Base-by-base conservation (phyloP, 2,329 filamentous ascomycete genomes). In the Alternaria sp. region DNA sequence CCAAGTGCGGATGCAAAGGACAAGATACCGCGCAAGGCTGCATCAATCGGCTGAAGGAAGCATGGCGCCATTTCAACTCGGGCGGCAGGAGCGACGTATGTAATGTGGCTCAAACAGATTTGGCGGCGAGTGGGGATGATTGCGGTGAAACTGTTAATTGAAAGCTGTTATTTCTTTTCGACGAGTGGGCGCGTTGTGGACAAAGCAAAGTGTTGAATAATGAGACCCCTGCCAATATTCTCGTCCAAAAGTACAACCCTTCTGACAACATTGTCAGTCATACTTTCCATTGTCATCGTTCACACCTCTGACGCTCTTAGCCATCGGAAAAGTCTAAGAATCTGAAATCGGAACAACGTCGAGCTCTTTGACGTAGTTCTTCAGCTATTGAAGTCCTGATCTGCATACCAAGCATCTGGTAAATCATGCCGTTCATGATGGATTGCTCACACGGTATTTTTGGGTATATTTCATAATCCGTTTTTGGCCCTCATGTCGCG, bases 131-230 rank as follows among this genome's bases (percentile, higher is more conserved):
- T 48, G 44, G 44, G 23, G 31, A 24, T 21, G n/a, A n/a, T 2
- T 36, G 31, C 31, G 23, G 36, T 26, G 29, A 7, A 48, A 36
- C 17, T 7, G 8, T 33, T 33, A 13, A 33, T 36, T 48, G 31
- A 36, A 34, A 34, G 44, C 29, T 29, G 33, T 39, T 29, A 17
- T 39, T 50, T 36, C 14, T 50, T 50, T 26, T 50, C 24, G 10
- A 50, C 14, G 24, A 28, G 34, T n/a, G n/a, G 33, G 48, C 33
- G n/a, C 48, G 33, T 26, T 14, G 48, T 39, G 21, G 44, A 48
- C 17, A 48, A 48, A 48, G 44, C 29, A 54, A 53, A 17, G 13
- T 53, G 49, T 45, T 54, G 41, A n/a, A 48, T 59, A 56, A n/a
- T 31, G 8, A 40, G 7, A 51, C 40, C 46, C 54, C 46, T 51